Percentiles rank a stretch among this genome's conserved stretches.
phyloP scores from a whole-genome alignment of 345 rosid species.

The Arabis alpina region DNA sequence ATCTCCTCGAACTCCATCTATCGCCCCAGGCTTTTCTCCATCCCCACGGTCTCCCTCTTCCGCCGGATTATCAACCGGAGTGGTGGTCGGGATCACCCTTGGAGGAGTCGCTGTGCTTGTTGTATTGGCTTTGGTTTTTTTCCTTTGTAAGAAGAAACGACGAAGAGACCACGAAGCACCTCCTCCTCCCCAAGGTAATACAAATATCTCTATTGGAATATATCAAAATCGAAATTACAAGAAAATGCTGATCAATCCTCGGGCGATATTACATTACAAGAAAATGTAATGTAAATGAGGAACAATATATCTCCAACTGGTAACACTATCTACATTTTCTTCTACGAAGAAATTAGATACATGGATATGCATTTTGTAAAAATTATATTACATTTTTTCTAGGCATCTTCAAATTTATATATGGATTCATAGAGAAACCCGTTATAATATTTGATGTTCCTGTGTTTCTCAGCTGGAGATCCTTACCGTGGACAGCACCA shows the following conservation, averaged over 20 bases:
- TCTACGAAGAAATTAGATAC: neutral
- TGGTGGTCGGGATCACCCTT: conserved; percentile 61
- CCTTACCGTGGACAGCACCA: conserved; percentile 61
- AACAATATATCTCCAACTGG: too few species aligned
- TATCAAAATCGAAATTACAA: neutral
- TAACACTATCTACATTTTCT: too few species aligned
- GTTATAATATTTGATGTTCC: neutral
- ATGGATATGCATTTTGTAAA: conserved; percentile 5
- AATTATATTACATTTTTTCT: neutral
- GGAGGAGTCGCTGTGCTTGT: conserved; percentile 61
- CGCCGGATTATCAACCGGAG: conserved; percentile 47
- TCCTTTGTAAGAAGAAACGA: conserved; percentile 60
- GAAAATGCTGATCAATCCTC: too few species aligned
- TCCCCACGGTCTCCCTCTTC: conserved; percentile 43
- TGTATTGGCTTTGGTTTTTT: conserved; percentile 47
- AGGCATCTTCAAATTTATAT: neutral
- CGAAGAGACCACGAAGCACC: conserved; percentile 51
- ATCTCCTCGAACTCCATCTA: conserved; percentile 34
- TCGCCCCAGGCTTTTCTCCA: conserved; percentile 34
- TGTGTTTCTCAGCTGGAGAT: conserved; percentile 49
- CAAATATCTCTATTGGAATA: neutral
- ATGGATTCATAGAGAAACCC: neutral
- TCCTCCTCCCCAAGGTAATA: conserved; percentile 30
- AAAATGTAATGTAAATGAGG: too few species aligned
- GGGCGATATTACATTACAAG: too few species aligned